These are phyloP conservation scores for Arthroderma sp. DNA, from an alignment of 2,329 filamentous ascomycete species.

Conservation along the genomic window DNA sequence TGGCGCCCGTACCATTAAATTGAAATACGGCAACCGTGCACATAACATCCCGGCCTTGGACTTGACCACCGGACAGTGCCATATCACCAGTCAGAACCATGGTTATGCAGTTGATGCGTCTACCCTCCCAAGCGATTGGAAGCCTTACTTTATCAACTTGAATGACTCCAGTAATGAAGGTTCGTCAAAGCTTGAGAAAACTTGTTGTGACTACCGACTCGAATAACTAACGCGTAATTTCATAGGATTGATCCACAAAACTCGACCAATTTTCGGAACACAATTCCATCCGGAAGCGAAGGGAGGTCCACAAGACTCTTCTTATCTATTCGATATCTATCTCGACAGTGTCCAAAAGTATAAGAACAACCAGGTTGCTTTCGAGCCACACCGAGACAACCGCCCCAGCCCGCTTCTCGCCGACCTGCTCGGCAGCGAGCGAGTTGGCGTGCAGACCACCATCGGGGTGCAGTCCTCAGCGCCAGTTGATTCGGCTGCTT, in stretches of 20 bases:
- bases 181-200: slow-evolving; percentile 16
- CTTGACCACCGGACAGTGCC: slow-evolving; percentile 88
- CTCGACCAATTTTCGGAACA: slow-evolving; percentile 91
- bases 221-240: neutral
- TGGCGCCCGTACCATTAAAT: slow-evolving; percentile 83
- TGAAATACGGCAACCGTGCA: slow-evolving; percentile 98
- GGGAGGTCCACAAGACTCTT: slow-evolving; percentile 88
- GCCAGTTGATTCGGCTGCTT: neutral
- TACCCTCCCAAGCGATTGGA: slow-evolving; percentile 75
- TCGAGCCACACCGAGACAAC: slow-evolving; percentile 63
- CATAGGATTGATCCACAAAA: slow-evolving; percentile 76
- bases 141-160: slow-evolving; percentile 96
- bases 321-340: slow-evolving; percentile 95
- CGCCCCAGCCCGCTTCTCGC: slow-evolving; percentile 76
- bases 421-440: slow-evolving; percentile 84
- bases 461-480: slow-evolving; percentile 37
- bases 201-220: too few relatives aligned
- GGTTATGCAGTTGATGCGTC: slow-evolving; percentile 85
- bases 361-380: slow-evolving; percentile 68
- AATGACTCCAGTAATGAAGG: slow-evolving; percentile 97
- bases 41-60: slow-evolving; percentile 97
- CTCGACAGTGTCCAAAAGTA: slow-evolving; percentile 77
- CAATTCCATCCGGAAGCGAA: slow-evolving; percentile 99
- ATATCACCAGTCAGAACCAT: slow-evolving; percentile 98
- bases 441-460: slow-evolving; percentile 72